Evolutionary conservation across 2,329 filamentous ascomycete species (phyloP).

Genomic region (Pseudogymnoascus sp.): DNA sequence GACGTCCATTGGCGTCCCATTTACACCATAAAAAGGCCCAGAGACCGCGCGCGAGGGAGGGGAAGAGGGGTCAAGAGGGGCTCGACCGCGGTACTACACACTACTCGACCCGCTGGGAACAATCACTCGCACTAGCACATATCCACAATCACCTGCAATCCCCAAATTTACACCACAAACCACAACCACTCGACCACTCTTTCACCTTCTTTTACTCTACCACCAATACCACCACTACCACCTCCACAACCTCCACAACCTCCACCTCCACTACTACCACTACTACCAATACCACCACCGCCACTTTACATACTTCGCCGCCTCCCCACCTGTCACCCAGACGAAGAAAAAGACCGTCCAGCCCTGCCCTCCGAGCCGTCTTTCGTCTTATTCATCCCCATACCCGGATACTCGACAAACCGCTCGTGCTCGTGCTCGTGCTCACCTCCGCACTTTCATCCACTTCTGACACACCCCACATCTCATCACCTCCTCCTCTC

Average conservation of each 20-base stretch:
- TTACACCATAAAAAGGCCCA: too few species aligned
- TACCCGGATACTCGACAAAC: too few species aligned
- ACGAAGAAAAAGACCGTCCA: background rate
- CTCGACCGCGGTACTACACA: background rate
- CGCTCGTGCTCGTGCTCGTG: too few species aligned
- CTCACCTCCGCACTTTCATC: background rate
- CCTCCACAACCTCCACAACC: too few species aligned
- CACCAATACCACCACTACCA: too few species aligned
- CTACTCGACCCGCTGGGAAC: background rate
- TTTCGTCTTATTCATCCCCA: too few species aligned
- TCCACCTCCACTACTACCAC: too few species aligned
- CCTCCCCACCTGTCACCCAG: background rate
- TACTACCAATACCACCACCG: too few species aligned
- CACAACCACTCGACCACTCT: background rate
- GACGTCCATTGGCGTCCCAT: too few species aligned
- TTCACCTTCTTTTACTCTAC: background rate
- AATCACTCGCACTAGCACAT: too few species aligned
- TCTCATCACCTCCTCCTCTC: background rate
- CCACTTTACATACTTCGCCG: background rate
- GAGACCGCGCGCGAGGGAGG: background rate
- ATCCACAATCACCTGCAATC: background rate
- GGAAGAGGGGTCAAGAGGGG: background rate
- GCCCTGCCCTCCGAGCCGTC: too few species aligned
- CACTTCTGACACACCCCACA: background rate
- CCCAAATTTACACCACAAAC: background rate